Conservation (phyloP, 2,329 filamentous ascomycete genomes). For the Didymella sp. region DNA sequence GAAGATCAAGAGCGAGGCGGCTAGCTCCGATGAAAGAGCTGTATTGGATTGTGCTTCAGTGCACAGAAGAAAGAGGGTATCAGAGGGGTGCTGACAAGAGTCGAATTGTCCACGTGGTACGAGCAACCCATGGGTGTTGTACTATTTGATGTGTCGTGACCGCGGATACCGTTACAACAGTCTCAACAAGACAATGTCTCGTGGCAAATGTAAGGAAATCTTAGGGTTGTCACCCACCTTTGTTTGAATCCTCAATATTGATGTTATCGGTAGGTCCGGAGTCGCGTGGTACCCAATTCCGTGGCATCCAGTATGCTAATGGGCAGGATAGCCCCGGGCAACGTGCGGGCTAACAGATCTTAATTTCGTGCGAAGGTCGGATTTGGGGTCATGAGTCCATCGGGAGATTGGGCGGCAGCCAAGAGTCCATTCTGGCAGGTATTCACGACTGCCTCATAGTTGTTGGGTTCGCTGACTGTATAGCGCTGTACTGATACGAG, state of each 20-base stretch:
- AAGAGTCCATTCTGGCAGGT: not conserved
- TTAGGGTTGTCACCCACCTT: not conserved
- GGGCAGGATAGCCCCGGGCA: not conserved
- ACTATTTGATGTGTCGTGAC: not conserved
- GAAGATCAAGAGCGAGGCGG: not conserved
- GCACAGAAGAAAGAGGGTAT: not conserved
- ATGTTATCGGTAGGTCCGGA: not conserved
- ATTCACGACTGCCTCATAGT: too few relatives aligned
- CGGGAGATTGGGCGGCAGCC: too few relatives aligned
- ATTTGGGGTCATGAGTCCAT: too few relatives aligned
- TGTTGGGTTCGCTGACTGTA: too few relatives aligned
- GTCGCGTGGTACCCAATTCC: not conserved
- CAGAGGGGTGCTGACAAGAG: not conserved
- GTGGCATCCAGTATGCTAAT: not conserved
- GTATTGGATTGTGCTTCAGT: not conserved
- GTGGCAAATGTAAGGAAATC: not conserved
- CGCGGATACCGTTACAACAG: not conserved
- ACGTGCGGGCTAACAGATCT: too few relatives aligned
- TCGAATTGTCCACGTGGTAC: not conserved
- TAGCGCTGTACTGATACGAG: not conserved
- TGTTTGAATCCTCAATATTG: not conserved
- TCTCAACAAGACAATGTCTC: not conserved
- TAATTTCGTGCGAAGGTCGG: too few relatives aligned
- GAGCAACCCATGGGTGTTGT: not conserved
- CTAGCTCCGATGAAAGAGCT: not conserved